phyloP scores from a whole-genome alignment of 768 basidiomycete species.

The Lactarius trivialis region DNA sequence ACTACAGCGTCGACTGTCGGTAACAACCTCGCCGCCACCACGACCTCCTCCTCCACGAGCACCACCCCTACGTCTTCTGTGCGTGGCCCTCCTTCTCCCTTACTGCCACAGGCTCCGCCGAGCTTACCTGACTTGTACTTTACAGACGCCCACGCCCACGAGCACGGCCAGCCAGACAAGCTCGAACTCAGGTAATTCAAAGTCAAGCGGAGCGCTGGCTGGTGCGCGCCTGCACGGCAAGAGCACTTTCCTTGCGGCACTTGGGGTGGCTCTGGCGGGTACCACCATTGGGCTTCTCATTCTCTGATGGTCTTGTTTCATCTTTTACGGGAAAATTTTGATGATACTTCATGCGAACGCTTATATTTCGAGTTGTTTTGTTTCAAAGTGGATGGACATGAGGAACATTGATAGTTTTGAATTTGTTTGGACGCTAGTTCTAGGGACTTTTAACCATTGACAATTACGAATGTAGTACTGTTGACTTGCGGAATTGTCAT shows the following conservation, averaged over 20 bases:
- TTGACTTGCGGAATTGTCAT: not conserved
- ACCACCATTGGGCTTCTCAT: not conserved
- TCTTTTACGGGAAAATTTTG: not conserved
- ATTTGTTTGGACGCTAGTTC: not conserved
- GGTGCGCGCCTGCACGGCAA: not conserved
- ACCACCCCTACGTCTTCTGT: not conserved
- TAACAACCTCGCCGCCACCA: slow-evolving; percentile 32
- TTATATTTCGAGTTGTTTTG: not conserved
- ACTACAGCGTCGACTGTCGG: slow-evolving; percentile 43
- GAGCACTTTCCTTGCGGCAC: not conserved
- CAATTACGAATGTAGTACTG: not conserved
- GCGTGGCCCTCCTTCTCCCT: not conserved
- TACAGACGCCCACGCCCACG: not conserved
- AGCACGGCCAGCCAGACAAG: not conserved
- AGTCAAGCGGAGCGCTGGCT: not conserved
- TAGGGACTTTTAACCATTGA: not conserved
- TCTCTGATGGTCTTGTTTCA: not conserved
- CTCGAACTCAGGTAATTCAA: not conserved
- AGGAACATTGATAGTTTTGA: not conserved
- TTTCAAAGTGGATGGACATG: not conserved
- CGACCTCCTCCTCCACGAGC: not conserved
- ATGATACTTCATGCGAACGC: not conserved
- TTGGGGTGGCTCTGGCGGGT: not conserved
- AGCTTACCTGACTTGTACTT: not conserved
- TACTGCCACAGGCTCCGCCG: not conserved